Base-by-base conservation (phyloP, 306 rosid species). In the Myrica gale region DNA sequence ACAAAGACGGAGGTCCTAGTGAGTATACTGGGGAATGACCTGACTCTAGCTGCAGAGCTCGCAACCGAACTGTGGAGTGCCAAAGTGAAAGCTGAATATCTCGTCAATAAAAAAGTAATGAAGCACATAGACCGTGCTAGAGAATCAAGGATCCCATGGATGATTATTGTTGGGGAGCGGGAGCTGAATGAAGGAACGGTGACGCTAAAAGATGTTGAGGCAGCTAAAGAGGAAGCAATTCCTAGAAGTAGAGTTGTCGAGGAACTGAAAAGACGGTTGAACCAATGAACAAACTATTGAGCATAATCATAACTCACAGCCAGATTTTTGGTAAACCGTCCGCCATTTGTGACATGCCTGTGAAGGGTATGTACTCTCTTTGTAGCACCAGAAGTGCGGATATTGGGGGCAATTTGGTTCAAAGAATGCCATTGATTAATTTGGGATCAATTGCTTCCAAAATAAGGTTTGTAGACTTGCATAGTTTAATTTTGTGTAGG, bases 81-180 rank as follows among this genome's bases (percentile, higher is more conserved):
- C 17, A 75, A 83, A 39, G 80, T 95, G 72, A 82, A 85, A 41
- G 83, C 96, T 3, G 97, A 95, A 48, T 92, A 52, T 80, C 73
- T 85, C 82, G 92, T 88, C 21, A 82, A 86, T 70, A 95, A 89
- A 79, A 88, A 91, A 79, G 17, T 70, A 48, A 56, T 7, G 50
- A 95, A 95, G 81, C 97, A 89, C 84, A 76, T 89, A 19, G 93
- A 92, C 53, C 90, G 89, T 76, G 98, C 91, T 20, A 82, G 63
- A 80, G 96, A 92, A 46, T 89, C 93, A 39, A 83, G 82, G 76
- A 90, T 95, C 55, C 97, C 97, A n/a, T 92, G 91, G 95, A 92
- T 95, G 89, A 74, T 95, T 55, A 70, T 92, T 23, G 87, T 86
- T 58, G 96, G 96, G 11, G 97, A 95, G 68, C 89, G 86, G 43